Conservation (phyloP, 352 stramenopile species). For the Pythium rhizo-oryzae region DNA sequence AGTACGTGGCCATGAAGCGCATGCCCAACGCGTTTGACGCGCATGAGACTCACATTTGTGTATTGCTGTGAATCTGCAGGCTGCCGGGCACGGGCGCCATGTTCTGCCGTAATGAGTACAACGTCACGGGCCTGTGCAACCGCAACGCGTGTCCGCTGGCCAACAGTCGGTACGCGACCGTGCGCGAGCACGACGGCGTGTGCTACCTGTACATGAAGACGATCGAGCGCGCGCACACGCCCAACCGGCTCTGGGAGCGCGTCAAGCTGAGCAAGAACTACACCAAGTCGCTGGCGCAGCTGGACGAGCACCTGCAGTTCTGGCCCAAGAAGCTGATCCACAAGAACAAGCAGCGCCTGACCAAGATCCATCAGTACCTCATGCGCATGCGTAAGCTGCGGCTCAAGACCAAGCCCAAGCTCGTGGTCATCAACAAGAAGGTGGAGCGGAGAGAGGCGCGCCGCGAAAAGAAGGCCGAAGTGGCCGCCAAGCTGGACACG, state of each 20-base stretch:
- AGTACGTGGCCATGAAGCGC: constrained; percentile 31
- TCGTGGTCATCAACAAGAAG: constrained; percentile 96
- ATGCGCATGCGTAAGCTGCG: constrained; percentile 98
- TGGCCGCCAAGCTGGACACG: constrained; percentile 94
- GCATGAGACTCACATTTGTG: too few species aligned
- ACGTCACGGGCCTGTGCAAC: constrained; percentile 98
- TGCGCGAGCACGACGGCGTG: constrained; percentile 96
- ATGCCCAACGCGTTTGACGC: too few species aligned
- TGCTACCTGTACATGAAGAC: constrained; percentile 99
- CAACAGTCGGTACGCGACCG: constrained; percentile 98
- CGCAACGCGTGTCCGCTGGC: constrained; percentile 95
- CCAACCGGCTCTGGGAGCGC: constrained; percentile 99
- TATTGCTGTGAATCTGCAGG: constrained; percentile 1
- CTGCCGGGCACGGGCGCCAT: constrained; percentile 87
- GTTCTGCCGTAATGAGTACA: constrained; percentile 99
- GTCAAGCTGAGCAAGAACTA: constrained; percentile 98
- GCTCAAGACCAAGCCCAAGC: constrained; percentile 94
- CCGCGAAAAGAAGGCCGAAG: constrained; percentile 97
- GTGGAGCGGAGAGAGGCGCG: constrained; percentile 95
- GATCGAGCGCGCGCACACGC: constrained; percentile 98
- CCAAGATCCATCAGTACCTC: constrained; percentile 99
- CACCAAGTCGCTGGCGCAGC: constrained; percentile 92
- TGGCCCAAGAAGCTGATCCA: constrained; percentile 98
- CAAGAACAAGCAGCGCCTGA: constrained; percentile 99
- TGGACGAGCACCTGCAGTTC: constrained; percentile 97